Base-by-base conservation (phyloP, 2,329 filamentous ascomycete species). In the Aspergillus phoenicis region DNA sequence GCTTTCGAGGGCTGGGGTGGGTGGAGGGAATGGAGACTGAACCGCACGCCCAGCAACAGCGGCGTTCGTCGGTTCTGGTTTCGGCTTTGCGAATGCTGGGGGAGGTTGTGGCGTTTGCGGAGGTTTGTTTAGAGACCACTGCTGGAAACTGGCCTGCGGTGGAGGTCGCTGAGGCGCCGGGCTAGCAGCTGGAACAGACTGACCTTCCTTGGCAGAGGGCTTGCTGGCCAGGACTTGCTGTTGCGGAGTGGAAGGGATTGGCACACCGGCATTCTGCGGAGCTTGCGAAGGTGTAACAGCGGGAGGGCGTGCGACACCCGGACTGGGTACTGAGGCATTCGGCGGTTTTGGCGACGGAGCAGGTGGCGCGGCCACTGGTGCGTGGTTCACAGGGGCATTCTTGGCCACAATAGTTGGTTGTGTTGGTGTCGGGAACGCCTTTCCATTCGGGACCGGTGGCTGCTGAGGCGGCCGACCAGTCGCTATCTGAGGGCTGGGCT, bases 101-200 rank as follows among this genome's bases (percentile, higher is more conserved):
- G 67, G 64, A 13, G 70, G 62, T 39, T 71, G 71, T 49, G 72
- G 69, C 10, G 72, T 72, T 51, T 74, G 72, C 36, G 71, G 71
- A 36, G 69, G 63, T 57, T 66, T 66, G 54, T 76, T 72, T 7
- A 75, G 65, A 30, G 74, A 66, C 75, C 75, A 77, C 63, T 77
- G 75, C 58, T 76, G 75, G 60, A 75, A 74, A 54, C 68, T 75
- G 41, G 71, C 64, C 51, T 75, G 72, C 2, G 66, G 70, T 47
- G 67, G 66, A 8, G 62, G 68, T 49, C 65, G 68, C 54, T 68
- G 67, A 57, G 67, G 62, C 5, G 60, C 59, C 2, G 64, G 57
- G 11, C 65, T 45, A 30, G 67, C 57, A 36, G 70, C 56, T 17
- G 58, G 48, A 33, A 64, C 48, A 7, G 63, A 17, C 8, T 62